Evolutionary conservation across 768 basidiomycete species (phyloP).

Genomic region (Panaeolus cyanescens): DNA sequence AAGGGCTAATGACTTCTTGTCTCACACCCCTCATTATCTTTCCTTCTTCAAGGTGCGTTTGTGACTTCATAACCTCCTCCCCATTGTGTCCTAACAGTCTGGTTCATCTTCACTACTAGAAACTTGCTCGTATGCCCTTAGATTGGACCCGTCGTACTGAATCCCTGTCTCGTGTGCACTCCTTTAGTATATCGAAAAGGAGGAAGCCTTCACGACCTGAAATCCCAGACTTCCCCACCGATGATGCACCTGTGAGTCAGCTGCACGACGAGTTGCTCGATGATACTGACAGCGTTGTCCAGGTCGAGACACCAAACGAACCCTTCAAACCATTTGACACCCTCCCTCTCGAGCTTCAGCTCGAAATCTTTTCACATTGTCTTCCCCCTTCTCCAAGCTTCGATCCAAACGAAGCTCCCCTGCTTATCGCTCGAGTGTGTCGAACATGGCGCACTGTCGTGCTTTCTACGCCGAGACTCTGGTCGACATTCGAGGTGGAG

Average conservation of each 20-base stretch:
- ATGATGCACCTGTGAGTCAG: background rate
- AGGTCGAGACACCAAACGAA: background rate
- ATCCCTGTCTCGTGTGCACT: background rate
- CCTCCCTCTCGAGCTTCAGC: slow-evolving; percentile 47
- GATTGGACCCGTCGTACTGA: background rate
- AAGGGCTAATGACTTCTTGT: background rate
- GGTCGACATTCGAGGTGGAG: slow-evolving; percentile 46
- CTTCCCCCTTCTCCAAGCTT: slow-evolving; percentile 34
- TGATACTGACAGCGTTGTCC: background rate
- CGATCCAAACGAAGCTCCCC: slow-evolving; percentile 32
- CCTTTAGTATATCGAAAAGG: background rate
- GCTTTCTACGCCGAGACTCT: slow-evolving; percentile 42
- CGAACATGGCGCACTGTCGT: slow-evolving; percentile 42
- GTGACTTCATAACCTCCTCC: background rate
- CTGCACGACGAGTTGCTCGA: background rate
- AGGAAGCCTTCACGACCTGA: background rate
- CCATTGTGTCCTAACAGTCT: background rate
- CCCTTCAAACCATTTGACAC: slow-evolving; percentile 27
- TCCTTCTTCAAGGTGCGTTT: background rate
- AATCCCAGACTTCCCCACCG: slow-evolving; percentile 5
- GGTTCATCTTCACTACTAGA: background rate
- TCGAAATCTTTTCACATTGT: slow-evolving; percentile 46
- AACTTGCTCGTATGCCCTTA: background rate
- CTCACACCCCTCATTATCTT: background rate
- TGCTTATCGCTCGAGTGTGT: slow-evolving; percentile 42